Evolutionary conservation across 352 stramenopile genomes (phyloP).

Genomic region (Phytophthora cactorum): DNA sequence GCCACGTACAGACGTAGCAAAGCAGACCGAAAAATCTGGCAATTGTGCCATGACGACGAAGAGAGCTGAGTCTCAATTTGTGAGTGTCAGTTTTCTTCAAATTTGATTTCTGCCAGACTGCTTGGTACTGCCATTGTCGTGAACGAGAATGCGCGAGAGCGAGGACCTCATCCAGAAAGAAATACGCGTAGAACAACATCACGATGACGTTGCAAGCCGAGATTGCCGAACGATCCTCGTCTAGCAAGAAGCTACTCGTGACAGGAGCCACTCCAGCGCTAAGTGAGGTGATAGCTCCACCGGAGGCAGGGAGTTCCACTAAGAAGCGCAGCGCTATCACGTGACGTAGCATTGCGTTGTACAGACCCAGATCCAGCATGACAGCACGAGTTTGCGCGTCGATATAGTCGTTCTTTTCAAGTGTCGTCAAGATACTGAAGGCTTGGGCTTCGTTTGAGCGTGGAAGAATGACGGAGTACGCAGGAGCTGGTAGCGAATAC

Average conservation of each 20-base stretch:
- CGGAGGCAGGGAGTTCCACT: slow-evolving; percentile 52
- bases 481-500: slow-evolving; percentile 42
- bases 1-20: slow-evolving; percentile 50
- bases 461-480: slow-evolving; percentile 50
- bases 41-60: slow-evolving; percentile 38
- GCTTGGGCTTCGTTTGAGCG: slow-evolving; percentile 25
- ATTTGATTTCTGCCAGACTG: slow-evolving; percentile 26
- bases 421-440: slow-evolving; percentile 24
- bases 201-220: slow-evolving; percentile 40
- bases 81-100: not conserved
- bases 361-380: slow-evolving; percentile 57
- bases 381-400: slow-evolving; percentile 47
- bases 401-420: slow-evolving; percentile 44
- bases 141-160: slow-evolving; percentile 30
- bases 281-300: slow-evolving; percentile 40
- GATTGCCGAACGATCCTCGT: slow-evolving; percentile 31
- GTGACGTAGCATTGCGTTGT: slow-evolving; percentile 55
- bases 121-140: slow-evolving; percentile 27
- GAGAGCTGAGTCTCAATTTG: slow-evolving; percentile 14
- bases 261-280: slow-evolving; percentile 40
- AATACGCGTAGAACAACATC: slow-evolving; percentile 53
- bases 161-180: slow-evolving; percentile 52
- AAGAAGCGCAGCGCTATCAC: slow-evolving; percentile 50
- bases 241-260: slow-evolving; percentile 47
- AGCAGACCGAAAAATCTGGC: slow-evolving; percentile 41